These are phyloP conservation scores for Firmiana major DNA, from an alignment of 345 rosid species.

Conservation along the genomic window DNA sequence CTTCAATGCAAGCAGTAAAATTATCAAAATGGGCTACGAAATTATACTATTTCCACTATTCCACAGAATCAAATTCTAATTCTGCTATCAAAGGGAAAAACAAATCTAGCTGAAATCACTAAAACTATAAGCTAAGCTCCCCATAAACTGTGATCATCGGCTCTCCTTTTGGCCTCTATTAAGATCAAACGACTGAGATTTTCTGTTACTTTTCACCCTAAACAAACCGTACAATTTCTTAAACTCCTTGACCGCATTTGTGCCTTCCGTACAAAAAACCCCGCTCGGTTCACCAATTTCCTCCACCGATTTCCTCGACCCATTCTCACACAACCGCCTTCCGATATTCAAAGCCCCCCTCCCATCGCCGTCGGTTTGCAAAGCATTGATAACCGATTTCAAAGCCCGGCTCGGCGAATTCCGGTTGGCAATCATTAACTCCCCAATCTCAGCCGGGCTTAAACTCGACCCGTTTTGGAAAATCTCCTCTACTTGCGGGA, in stretches of 20 bases:
- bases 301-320: slow-evolving; percentile 36
- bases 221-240: slow-evolving; percentile 67
- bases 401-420: slow-evolving; percentile 93
- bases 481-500: slow-evolving; percentile 82
- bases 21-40: neutral
- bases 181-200: slow-evolving; percentile 47
- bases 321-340: slow-evolving; percentile 27
- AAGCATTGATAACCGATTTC: slow-evolving; percentile 71
- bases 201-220: slow-evolving; percentile 45
- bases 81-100: neutral
- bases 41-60: neutral
- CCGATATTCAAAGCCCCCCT: slow-evolving; percentile 34
- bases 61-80: slow-evolving; percentile 1
- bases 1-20: neutral
- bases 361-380: slow-evolving; percentile 71
- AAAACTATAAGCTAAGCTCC: neutral
- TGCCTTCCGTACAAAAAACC: slow-evolving; percentile 40
- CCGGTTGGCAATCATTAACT: slow-evolving; percentile 86
- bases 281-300: slow-evolving; percentile 41
- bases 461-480: slow-evolving; percentile 71
- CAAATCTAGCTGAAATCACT: neutral
- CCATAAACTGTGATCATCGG: slow-evolving; percentile 4
- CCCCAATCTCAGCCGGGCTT: slow-evolving; percentile 90
- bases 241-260: slow-evolving; percentile 58
- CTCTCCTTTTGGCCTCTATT: slow-evolving; percentile 25